These are phyloP conservation scores for Lachancea thermotolerans DNA, from an alignment of 805 yeast genomes.

Conservation along the genomic window DNA sequence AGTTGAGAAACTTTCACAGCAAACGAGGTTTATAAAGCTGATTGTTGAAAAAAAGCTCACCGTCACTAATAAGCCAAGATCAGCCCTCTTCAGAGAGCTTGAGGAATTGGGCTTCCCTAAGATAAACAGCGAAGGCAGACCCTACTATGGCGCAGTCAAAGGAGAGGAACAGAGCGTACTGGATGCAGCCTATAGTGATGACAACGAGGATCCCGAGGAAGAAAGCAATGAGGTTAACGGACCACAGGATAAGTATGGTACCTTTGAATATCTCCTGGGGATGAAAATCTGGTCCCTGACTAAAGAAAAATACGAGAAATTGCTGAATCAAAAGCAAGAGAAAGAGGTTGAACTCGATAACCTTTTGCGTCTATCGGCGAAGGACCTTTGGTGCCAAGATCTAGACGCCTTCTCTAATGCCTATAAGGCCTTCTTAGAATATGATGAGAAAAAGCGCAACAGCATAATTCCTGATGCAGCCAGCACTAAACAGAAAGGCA, in stretches of 20 bases:
- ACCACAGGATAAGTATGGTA: slow-evolving; percentile 47
- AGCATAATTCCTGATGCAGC: slow-evolving; percentile 42
- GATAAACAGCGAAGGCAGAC: slow-evolving; percentile 63
- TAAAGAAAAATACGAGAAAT: slow-evolving; percentile 74
- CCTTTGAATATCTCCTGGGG: slow-evolving; percentile 82
- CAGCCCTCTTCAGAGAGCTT: slow-evolving; percentile 56
- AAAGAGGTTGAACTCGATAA: slow-evolving; percentile 64
- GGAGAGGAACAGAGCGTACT: slow-evolving; percentile 20
- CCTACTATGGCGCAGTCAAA: slow-evolving; percentile 40
- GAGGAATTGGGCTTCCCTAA: slow-evolving; percentile 63
- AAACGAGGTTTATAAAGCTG: slow-evolving; percentile 86
- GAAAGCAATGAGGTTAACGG: slow-evolving; percentile 34
- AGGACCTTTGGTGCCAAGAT: slow-evolving; percentile 84
- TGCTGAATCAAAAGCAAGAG: slow-evolving; percentile 64
- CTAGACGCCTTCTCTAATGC: slow-evolving; percentile 61
- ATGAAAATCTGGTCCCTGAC: slow-evolving; percentile 95
- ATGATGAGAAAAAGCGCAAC: slow-evolving; percentile 55
- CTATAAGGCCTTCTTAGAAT: slow-evolving; percentile 62
- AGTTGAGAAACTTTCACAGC: slow-evolving; percentile 66
- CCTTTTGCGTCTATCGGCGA: slow-evolving; percentile 63
- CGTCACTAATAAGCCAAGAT: slow-evolving; percentile 70
- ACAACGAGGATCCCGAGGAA: slow-evolving; percentile 33
- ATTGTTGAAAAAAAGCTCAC: slow-evolving; percentile 69
- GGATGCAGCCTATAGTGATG: slow-evolving; percentile 38
- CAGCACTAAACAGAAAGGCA: slow-evolving; percentile 34